Evolutionary conservation across 2,329 filamentous ascomycete species (phyloP), one percentile per base, ranked within the genome.

Genomic region (Gnomoniopsis sp.): DNA sequence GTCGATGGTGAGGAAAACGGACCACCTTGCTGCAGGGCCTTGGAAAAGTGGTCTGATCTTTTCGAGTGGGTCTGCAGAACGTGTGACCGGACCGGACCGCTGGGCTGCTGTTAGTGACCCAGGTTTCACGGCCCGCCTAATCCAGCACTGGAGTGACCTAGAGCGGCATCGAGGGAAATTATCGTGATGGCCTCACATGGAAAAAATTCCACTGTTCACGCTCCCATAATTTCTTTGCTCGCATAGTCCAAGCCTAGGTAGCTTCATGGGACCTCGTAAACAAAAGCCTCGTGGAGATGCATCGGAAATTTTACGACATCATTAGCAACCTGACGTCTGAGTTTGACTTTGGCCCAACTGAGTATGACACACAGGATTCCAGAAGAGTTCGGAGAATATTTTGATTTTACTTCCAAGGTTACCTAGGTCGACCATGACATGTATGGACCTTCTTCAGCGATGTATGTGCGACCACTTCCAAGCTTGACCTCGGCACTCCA

Each of bases 71-170:
- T 15, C 55, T 14, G 7, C 6, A 19, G 57, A 66, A 65, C 64
- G 62, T 59, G 59, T 63, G 65, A 65, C 60, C 66, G 66, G 66
- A 55, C 36, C 21, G 21, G 44, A 36, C 66, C 66, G 65, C 33
- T 2, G 2, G 14, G 19, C 6, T 53, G 54, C 49, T 66, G 65
- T 63, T 66, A 66, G 58, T 38, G 22, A 4, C 2, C 6, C 55
- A 19, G 64, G 64, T 11, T 8, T n/a, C 15, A 0, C 17, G 6
- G 30, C 17, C 23, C 26, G 11, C 11, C 36, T n/a, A 1, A 38
- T 22, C 1, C 14, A 2, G 6, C 36, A 6, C 12, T 41, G 3
- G 2, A 17, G n/a, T 3, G 38, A 64, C 65, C 6, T 30, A 1
- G 4, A 1, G 15, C 2, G 12, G 3, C 33, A 66, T 66, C 65